Conservation (phyloP, 345 rosid species). For the Euphorbia pulcherrima region DNA sequence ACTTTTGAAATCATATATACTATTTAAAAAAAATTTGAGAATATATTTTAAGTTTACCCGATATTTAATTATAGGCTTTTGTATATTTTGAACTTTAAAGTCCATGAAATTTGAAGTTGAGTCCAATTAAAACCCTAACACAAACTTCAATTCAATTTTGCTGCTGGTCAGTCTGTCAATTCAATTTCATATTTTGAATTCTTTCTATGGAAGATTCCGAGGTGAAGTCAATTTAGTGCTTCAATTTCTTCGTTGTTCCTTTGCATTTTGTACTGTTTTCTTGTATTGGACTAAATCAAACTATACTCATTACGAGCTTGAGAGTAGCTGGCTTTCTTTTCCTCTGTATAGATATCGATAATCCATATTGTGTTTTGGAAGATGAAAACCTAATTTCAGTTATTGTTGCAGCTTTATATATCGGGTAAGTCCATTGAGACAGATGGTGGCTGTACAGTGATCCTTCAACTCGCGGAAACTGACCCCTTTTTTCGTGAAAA, state of each 20-base stretch:
- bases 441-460: constrained; percentile 31
- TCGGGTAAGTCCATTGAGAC: constrained; percentile 24
- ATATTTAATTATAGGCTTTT: too few species aligned
- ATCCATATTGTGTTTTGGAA: not conserved
- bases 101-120: too few species aligned
- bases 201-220: constrained; percentile 7
- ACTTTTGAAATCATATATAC: too few species aligned
- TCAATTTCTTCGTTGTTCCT: not conserved
- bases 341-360: not conserved
- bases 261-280: not conserved
- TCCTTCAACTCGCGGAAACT: constrained; percentile 47
- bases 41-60: too few species aligned
- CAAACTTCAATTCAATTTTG: not conserved
- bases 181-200: not conserved
- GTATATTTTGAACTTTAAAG: too few species aligned
- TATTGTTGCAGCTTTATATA: constrained; percentile 39
- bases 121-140: not conserved
- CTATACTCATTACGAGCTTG: not conserved
- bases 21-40: too few species aligned
- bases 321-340: not conserved
- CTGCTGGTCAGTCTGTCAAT: not conserved
- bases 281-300: not conserved
- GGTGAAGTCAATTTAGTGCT: not conserved
- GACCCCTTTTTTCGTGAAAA: constrained; percentile 58
- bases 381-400: not conserved